Conservation (phyloP, 192 early-diverging fungal genomes). For the Gonapodya sp. region DNA sequence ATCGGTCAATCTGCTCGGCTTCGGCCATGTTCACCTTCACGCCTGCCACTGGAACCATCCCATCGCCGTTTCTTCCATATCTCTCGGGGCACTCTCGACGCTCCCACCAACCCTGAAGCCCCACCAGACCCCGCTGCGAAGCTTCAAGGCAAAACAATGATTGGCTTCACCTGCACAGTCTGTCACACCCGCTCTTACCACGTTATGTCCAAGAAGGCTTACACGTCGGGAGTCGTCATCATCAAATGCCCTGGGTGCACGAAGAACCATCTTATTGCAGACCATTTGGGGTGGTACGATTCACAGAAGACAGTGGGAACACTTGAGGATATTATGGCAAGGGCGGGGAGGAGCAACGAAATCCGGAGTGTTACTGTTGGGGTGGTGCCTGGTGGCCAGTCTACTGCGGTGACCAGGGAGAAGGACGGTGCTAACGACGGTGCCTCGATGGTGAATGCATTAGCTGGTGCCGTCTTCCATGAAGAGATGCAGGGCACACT, state of each 20-base stretch:
- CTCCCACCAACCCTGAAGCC: background rate
- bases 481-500: background rate
- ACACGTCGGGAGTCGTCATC: conserved; percentile 84
- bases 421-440: background rate
- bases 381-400: background rate
- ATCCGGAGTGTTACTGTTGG: background rate
- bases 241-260: conserved; percentile 86
- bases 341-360: background rate
- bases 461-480: background rate
- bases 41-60: background rate
- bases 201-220: conserved; percentile 85
- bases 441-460: background rate
- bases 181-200: conserved; percentile 77
- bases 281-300: conserved; percentile 65
- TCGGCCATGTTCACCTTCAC: background rate
- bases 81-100: too few relatives aligned
- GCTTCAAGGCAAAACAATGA: conserved; percentile 25
- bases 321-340: conserved; percentile 10
- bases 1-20: too few relatives aligned
- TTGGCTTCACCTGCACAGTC: conserved; percentile 93
- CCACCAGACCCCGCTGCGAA: background rate
- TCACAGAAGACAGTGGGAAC: conserved; percentile 13
- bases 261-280: conserved; percentile 90
- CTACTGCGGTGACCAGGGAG: background rate
- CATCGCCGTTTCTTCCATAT: background rate